phyloP scores from a whole-genome alignment of 164 flowering plant species.

The Stephania japonica region DNA sequence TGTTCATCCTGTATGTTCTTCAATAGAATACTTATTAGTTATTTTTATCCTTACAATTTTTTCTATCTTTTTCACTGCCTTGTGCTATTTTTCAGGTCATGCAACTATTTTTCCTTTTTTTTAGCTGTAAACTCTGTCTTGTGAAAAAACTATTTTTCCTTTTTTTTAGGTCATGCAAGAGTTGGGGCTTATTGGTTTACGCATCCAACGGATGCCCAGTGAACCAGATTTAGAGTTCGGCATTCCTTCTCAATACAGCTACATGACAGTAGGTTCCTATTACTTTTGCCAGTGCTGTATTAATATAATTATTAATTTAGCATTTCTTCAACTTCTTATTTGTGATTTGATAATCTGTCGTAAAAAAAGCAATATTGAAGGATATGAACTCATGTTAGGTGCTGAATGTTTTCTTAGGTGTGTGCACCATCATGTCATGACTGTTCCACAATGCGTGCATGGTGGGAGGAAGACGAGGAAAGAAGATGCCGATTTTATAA shows the following conservation, averaged over 20 bases:
- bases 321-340: neutral
- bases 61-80: no score
- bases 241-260: constrained; percentile 81
- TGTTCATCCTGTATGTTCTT: constrained; percentile 83
- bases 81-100: no score
- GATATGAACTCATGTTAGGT: neutral
- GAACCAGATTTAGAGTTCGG: constrained; percentile 89
- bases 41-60: neutral
- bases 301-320: neutral
- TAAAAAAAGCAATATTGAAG: neutral
- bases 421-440: constrained; percentile 99
- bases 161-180: constrained; percentile 91
- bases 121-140: neutral
- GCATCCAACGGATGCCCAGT: constrained; percentile 98
- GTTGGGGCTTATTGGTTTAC: constrained; percentile 80
- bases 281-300: neutral
- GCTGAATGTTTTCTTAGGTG: constrained; percentile 38
- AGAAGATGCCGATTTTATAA: constrained; percentile 66
- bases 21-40: neutral
- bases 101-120: no score
- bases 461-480: constrained; percentile 99
- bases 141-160: neutral
- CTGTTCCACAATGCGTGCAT: constrained; percentile 94
- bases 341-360: neutral
- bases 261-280: constrained; percentile 74